phyloP scores from a whole-genome alignment of 2,329 filamentous ascomycete species.

The Raffaelea albimanens region DNA sequence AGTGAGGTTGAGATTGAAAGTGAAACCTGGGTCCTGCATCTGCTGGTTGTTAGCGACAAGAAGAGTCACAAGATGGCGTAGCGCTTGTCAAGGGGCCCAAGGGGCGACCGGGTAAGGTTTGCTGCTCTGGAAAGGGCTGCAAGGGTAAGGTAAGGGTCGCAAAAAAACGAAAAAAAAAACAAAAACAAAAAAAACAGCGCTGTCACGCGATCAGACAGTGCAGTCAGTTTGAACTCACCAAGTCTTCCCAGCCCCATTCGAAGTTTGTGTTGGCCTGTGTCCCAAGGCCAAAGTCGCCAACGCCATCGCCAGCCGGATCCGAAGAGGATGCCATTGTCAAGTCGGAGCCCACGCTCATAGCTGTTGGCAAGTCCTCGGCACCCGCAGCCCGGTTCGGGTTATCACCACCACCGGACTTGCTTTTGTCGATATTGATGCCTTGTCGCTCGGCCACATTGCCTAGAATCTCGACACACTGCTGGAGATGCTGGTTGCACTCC shows the following conservation, averaged over 20 bases:
- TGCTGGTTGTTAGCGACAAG: constrained; percentile 2
- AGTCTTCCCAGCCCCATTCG: constrained; percentile 15
- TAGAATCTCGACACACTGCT: constrained; percentile 23
- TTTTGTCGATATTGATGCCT: constrained; percentile 2
- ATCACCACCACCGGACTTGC: not conserved
- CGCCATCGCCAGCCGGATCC: not conserved
- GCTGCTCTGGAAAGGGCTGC: no score
- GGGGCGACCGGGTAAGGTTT: no score
- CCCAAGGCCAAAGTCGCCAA: not conserved
- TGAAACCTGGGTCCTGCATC: constrained; percentile 15
- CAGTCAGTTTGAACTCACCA: constrained; percentile 10
- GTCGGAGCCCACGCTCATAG: constrained; percentile 1
- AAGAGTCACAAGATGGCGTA: not conserved
- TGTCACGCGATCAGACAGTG: not conserved
- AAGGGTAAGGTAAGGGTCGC: no score
- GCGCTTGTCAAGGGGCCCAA: no score
- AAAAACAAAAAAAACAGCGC: not conserved
- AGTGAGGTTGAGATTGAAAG: constrained; percentile 14
- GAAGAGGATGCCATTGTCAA: not conserved
- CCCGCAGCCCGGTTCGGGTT: not conserved
- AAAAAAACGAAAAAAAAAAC: not conserved
- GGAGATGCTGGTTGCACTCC: constrained; percentile 26
- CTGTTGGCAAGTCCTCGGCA: not conserved
- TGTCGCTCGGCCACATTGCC: constrained; percentile 17
- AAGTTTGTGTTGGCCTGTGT: not conserved